Percentiles rank a stretch among this genome's conserved stretches.
Conservation (phyloP, 2,329 filamentous ascomycete species). For the Sclerotinia glacialis region DNA sequence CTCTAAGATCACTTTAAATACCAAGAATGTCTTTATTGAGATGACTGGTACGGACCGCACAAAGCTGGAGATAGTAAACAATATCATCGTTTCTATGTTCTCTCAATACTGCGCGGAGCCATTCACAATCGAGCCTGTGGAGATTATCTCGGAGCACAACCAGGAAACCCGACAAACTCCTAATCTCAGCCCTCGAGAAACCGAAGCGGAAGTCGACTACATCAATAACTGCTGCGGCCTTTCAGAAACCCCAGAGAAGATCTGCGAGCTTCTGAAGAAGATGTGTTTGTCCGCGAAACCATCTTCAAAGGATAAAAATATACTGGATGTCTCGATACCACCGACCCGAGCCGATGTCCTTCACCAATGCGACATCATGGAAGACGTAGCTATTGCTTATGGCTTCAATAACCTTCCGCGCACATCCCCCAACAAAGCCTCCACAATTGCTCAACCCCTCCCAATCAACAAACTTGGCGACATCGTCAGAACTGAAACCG, state of each 20-base stretch:
- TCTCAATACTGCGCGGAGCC: slow-evolving; percentile 82
- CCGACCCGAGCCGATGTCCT: slow-evolving; percentile 91
- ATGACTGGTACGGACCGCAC: slow-evolving; percentile 94
- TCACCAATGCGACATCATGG: slow-evolving; percentile 97
- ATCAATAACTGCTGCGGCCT: slow-evolving; percentile 92
- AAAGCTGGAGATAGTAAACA: slow-evolving; percentile 92
- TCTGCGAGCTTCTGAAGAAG: slow-evolving; percentile 77
- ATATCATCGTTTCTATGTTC: slow-evolving; percentile 98
- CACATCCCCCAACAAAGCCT: slow-evolving; percentile 79
- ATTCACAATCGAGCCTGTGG: slow-evolving; percentile 91
- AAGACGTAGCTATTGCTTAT: slow-evolving; percentile 94
- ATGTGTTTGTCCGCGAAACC: slow-evolving; percentile 86
- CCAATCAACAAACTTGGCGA: slow-evolving; percentile 93
- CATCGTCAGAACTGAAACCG: slow-evolving; percentile 82
- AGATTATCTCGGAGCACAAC: slow-evolving; percentile 91
- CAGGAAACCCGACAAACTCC: slow-evolving; percentile 76
- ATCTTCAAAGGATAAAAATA: slow-evolving; percentile 63
- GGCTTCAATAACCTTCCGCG: slow-evolving; percentile 95
- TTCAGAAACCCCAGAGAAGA: slow-evolving; percentile 66
- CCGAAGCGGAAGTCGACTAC: slow-evolving; percentile 85
- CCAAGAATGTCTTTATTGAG: slow-evolving; percentile 93
- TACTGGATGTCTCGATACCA: slow-evolving; percentile 80
- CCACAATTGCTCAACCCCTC: slow-evolving; percentile 81
- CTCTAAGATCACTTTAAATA: slow-evolving; percentile 91
- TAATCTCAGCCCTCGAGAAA: slow-evolving; percentile 70